Evolutionary conservation across 148 eudicot genomes (phyloP).

Genomic region (Agrostemma githago): DNA sequence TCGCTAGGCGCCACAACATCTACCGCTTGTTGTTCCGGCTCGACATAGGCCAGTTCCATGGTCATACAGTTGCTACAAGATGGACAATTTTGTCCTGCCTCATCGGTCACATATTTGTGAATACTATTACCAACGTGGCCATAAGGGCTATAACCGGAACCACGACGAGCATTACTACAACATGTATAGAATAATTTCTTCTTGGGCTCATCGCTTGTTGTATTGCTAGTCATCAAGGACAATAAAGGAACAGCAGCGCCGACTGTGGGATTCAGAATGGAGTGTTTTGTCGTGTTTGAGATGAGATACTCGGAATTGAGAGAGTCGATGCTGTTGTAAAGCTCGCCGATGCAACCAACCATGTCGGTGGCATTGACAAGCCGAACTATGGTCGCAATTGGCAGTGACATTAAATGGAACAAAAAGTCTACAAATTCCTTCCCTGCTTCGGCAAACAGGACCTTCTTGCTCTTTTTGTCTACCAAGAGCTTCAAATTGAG

Average conservation of each 20-base stretch:
- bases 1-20: too few species aligned
- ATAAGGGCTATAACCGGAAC: too few species aligned
- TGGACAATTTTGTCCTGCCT: background rate
- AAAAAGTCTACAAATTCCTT: conserved; percentile 34
- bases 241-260: conserved; percentile 5
- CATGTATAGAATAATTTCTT: background rate
- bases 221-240: background rate
- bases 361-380: background rate
- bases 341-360: conserved; percentile 18
- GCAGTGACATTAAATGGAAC: conserved; percentile 22
- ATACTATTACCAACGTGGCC: too few species aligned
- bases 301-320: background rate
- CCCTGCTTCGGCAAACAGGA: conserved; percentile 30
- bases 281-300: too few species aligned
- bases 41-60: background rate
- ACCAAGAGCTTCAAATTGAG: conserved; percentile 22
- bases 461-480: conserved; percentile 20
- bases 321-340: conserved; percentile 13
- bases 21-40: background rate
- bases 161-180: too few species aligned
- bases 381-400: conserved; percentile 16
- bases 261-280: background rate
- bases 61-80: background rate
- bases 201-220: background rate
- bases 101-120: background rate